Evolutionary conservation across 139 green algal genomes (phyloP).

Genomic region (Chlorella sp.): DNA sequence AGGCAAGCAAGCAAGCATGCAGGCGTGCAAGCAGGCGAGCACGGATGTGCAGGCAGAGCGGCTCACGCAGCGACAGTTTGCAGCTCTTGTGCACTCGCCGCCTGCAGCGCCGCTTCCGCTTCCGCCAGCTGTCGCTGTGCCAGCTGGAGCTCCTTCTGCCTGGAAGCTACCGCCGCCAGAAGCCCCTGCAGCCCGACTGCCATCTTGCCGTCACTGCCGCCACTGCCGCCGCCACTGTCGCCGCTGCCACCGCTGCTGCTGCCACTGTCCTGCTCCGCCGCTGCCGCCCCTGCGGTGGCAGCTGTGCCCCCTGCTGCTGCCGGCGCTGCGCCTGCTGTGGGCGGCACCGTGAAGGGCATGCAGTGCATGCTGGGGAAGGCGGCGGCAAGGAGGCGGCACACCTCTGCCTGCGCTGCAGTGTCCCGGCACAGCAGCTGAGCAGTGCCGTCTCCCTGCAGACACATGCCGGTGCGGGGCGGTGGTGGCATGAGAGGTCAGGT

Average conservation of each 20-base stretch:
- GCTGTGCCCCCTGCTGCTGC: background rate
- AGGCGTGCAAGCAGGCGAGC: no score
- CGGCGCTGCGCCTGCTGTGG: background rate
- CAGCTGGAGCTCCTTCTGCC: background rate
- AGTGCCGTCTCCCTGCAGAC: slow-evolving; percentile 71
- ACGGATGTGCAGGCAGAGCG: no score
- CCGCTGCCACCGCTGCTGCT: background rate
- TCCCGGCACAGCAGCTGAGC: slow-evolving; percentile 74
- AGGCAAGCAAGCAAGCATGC: no score
- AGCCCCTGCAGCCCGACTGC: slow-evolving; percentile 55
- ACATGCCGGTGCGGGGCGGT: no score
- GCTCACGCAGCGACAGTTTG: background rate
- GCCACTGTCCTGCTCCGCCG: background rate
- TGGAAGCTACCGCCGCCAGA: background rate
- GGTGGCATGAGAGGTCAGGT: no score
- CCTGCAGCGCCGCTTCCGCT: background rate
- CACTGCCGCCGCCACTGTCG: background rate
- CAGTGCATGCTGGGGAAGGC: slow-evolving; percentile 35
- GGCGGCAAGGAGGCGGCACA: slow-evolving; percentile 40
- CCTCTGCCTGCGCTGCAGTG: slow-evolving; percentile 47
- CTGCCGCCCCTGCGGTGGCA: background rate
- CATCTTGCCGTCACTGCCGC: background rate
- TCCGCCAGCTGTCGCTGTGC: background rate
- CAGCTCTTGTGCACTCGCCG: background rate
- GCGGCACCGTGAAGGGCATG: slow-evolving; percentile 40